Evolutionary conservation across 257 asterid genomes (phyloP), one percentile per base, ranked within the genome.

Genomic region (Knoxia roxburghii): DNA sequence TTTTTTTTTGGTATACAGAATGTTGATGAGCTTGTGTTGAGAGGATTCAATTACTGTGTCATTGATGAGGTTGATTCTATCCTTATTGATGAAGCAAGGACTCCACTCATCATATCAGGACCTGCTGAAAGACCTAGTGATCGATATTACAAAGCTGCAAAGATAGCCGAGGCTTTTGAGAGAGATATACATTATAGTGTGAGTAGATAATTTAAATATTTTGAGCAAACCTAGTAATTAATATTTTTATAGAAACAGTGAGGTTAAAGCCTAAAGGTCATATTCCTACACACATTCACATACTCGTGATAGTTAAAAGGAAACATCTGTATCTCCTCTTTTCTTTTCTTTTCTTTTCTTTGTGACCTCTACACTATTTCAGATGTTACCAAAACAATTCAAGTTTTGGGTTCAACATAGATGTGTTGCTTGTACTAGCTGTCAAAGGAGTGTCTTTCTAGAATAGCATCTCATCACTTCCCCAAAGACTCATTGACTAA

Each of bases 11-110:
- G 74, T 75, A 80, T 86, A 73, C 97, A 93, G 99, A 90, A 84
- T 20, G 87, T 88, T 69, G 92, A 85, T 74, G 99, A 93, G 82
- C 97, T 93, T 79, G 99, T 90, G 67, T 54, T 93, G 89, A 83
- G 97, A 81, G 82, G 77, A 67, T 93, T 93, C 80, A 85, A 79
- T 72, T 93, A 85, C 83, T 93, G 97, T 64, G 97, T 93, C 76
- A 93, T 93, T 62, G 99, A 93, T 77, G 99, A 93, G 91, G 99
- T 93, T 74, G 99, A 93, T 80, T 93, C 99, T 54, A 86, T 93
- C 79, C 91, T 93, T 67, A 86, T 90, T 74, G 99, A 93, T 81
- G 99, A 93, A 85, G 99, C 99, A 78, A 90, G 99, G 83, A 90
- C 97, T 67, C 99, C 99, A 65, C 97, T 93, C 61, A 93, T 93